Base-by-base conservation (phyloP, 225 moss, liverwort and hornwort species). In the Polytrichum formosum region DNA sequence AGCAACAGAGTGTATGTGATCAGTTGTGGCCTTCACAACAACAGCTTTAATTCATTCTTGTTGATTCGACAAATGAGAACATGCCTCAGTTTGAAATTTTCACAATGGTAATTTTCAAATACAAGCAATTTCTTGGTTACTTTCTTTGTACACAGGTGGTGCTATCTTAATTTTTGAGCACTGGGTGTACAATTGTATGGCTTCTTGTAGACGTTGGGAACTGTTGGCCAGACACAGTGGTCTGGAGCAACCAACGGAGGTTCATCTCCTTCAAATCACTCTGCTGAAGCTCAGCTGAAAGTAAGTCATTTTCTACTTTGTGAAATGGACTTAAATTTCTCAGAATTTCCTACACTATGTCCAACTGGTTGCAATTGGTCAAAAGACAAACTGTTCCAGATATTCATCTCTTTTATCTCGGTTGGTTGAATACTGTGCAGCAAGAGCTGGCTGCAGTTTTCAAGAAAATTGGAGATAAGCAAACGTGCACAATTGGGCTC, bases 381-480 rank as follows among this genome's bases (percentile, higher is more conserved):
- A 56, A 18, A 67, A 62, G 46, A 37, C 37, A 6, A 66, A 20
- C 35, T 65, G 8, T 23, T 56, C 28, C 10, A 2, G 37, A 37
- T 37, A 37, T 37, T 37, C 37, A 37, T 37, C 37, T 37, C 0
- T 37, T 7, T 0, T 55, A 54, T 30, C 28, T 10, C 26, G 25
- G 46, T 46, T 63, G 26, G 31, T 71, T 26, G 28, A 62, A 67
- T 59, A 19, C 13, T 65, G 75, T 75, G 75, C 83, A 89, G 83
- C 96, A 97, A 84, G 96, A 97, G 79, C 86, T 97, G 53, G 93
- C 96, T 76, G 93, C 96, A 26, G 89, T 97, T 28, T 97, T 97
- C 75, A 97, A 97, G 74, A 97, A 97, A 77, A 97, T 97, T 66
- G 96, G 96, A 68, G 93, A 97, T 68, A 97, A 97, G 72, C 96